Conservation (phyloP, 2,329 filamentous ascomycete species). For the Fusarium foetens region DNA sequence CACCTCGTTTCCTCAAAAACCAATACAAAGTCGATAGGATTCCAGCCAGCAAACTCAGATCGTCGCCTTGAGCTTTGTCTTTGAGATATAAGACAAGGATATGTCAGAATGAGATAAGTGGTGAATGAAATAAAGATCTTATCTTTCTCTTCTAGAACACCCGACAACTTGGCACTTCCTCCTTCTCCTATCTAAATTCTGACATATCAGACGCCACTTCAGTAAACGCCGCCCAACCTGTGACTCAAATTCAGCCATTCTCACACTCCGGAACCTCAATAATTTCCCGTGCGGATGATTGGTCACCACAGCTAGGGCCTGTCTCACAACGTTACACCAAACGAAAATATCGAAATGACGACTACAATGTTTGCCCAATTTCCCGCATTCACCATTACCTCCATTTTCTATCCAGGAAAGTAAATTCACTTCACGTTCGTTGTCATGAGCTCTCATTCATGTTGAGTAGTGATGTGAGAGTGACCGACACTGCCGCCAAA, state of each 20-base stretch:
- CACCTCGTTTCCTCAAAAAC: fast-evolving
- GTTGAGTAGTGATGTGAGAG: not conserved
- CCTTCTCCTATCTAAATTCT: not conserved
- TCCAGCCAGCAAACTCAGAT: not conserved
- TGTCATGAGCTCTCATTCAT: not conserved
- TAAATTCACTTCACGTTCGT: no score
- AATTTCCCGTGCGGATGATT: not conserved
- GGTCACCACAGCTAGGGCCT: not conserved
- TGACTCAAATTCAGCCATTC: not conserved
- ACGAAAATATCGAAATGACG: not conserved
- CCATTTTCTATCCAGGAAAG: not conserved
- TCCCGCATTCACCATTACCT: not conserved
- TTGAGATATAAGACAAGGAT: not conserved
- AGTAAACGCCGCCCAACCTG: not conserved
- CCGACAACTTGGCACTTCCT: not conserved
- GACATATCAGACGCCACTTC: not conserved
- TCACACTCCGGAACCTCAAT: not conserved
- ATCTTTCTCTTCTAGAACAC: not conserved
- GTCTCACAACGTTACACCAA: not conserved
- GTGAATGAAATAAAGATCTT: not conserved
- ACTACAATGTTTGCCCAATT: not conserved
- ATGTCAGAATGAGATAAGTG: no score
- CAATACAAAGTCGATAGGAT: not conserved
- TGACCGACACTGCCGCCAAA: not conserved
- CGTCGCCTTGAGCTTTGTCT: not conserved